Percentiles rank a stretch among this genome's conserved stretches.
These are phyloP conservation scores for Cytospora schulzeri DNA, from an alignment of 2,329 filamentous ascomycete genomes.

Conservation along the genomic window DNA sequence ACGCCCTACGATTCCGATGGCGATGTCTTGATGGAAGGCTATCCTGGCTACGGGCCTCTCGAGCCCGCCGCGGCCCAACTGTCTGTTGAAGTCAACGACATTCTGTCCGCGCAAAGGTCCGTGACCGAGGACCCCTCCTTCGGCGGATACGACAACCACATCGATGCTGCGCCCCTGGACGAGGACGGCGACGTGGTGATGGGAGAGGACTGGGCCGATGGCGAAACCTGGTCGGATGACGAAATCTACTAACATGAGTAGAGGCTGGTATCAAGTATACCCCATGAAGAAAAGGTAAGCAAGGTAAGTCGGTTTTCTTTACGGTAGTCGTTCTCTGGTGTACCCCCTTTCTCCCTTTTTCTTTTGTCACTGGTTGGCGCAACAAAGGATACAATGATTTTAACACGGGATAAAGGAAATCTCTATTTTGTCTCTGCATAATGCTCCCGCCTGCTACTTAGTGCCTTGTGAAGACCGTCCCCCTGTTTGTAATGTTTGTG, in stretches of 20 bases:
- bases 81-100: too few relatives aligned
- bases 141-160: too few relatives aligned
- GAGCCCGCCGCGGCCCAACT: too few relatives aligned
- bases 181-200: neutral
- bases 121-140: too few relatives aligned
- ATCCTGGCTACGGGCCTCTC: too few relatives aligned
- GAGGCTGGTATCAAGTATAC: neutral
- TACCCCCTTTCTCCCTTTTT: neutral
- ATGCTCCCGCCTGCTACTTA: neutral
- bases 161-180: neutral
- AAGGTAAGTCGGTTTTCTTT: neutral
- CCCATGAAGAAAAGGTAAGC: neutral
- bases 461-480: neutral
- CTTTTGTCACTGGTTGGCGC: neutral
- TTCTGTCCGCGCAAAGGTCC: too few relatives aligned
- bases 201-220: neutral
- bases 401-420: neutral
- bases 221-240: neutral
- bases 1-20: too few relatives aligned
- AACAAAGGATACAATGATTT: neutral
- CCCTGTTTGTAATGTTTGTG: neutral
- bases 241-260: neutral
- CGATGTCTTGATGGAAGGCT: neutral
- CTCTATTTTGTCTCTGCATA: constrained; percentile 7
- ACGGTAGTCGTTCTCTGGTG: neutral